Conservation (phyloP, 805 yeast genomes). For the Nakazawaea wyomingensis region DNA sequence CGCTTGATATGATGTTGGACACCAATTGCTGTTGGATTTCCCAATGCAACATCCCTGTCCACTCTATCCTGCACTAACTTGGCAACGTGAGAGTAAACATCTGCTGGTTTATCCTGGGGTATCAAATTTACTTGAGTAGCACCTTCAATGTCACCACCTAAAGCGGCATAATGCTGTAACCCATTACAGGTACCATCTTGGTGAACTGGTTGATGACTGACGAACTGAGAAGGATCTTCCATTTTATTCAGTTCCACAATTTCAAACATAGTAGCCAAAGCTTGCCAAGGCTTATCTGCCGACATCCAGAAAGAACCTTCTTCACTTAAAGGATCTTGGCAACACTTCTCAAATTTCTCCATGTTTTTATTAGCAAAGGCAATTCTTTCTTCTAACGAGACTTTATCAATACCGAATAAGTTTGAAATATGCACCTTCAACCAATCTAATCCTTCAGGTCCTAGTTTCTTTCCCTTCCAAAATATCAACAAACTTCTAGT, state of each 20-base stretch:
- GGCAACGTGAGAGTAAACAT: constrained; percentile 71
- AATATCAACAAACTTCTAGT: constrained; percentile 66
- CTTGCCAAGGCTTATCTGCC: constrained; percentile 86
- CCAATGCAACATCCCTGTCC: constrained; percentile 46
- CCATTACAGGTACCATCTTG: constrained; percentile 90
- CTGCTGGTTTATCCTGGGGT: constrained; percentile 70
- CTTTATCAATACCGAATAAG: constrained; percentile 70
- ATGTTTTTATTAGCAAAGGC: constrained; percentile 53
- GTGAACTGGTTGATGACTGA: constrained; percentile 74
- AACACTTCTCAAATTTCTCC: constrained; percentile 51
- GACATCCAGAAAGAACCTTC: constrained; percentile 56
- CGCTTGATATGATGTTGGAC: constrained; percentile 65
- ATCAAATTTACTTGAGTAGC: constrained; percentile 73
- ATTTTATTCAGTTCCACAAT: constrained; percentile 54
- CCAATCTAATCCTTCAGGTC: constrained; percentile 65
- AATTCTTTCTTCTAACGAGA: constrained; percentile 59
- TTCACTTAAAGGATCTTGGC: constrained; percentile 54
- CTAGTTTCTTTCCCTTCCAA: constrained; percentile 73
- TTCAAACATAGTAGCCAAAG: constrained; percentile 65
- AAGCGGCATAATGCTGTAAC: constrained; percentile 79
- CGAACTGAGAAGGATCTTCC: constrained; percentile 57
- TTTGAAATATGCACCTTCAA: constrained; percentile 72
- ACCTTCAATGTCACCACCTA: constrained; percentile 82
- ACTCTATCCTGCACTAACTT: constrained; percentile 52
- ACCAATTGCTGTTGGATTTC: constrained; percentile 47